These are phyloP conservation scores for Scutellaria galericulata DNA, from an alignment of 257 asterid species.

Conservation along the genomic window DNA sequence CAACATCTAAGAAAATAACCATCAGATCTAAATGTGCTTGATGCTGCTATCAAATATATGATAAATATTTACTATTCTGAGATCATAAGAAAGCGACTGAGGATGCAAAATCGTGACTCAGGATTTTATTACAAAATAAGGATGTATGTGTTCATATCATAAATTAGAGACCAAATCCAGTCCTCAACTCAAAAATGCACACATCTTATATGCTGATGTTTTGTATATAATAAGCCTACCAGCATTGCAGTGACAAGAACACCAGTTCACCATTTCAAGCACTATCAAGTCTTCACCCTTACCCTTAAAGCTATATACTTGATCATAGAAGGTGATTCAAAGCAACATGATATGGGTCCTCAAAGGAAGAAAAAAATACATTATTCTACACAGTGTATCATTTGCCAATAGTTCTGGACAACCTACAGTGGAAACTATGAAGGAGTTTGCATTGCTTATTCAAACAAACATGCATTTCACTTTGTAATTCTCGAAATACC, in stretches of 20 bases:
- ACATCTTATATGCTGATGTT: neutral
- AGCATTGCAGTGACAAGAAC: neutral
- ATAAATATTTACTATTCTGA: neutral
- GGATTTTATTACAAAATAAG: neutral
- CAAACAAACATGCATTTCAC: neutral
- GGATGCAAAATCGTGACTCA: neutral
- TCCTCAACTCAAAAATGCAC: neutral
- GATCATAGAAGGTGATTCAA: neutral
- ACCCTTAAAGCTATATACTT: neutral
- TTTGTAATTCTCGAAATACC: neutral
- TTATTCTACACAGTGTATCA: neutral
- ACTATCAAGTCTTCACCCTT: conserved; percentile 3
- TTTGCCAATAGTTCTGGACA: neutral
- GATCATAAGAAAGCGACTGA: neutral
- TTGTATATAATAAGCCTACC: neutral
- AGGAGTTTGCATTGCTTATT: neutral
- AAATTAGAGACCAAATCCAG: neutral
- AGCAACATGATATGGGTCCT: neutral
- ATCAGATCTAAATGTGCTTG: neutral
- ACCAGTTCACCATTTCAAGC: conserved; percentile 1
- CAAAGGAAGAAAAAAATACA: neutral
- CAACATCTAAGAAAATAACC: neutral
- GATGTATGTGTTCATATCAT: too few relatives aligned
- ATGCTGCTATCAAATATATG: neutral
- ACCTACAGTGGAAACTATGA: neutral